Conservation (phyloP, 306 rosid species). For the Rosa multiflora region DNA sequence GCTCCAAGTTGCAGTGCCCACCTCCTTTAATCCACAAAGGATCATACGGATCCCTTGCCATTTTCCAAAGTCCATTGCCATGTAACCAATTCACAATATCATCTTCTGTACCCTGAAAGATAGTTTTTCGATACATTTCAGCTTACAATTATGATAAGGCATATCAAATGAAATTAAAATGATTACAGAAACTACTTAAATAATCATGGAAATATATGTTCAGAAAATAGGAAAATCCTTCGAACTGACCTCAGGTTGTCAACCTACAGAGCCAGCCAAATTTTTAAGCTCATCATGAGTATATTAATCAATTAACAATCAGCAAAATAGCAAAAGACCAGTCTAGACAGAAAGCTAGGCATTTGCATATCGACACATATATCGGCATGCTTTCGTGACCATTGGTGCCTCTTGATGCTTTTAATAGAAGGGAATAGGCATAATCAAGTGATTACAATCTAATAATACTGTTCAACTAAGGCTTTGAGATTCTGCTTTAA, state of each 20-base stretch:
- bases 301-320: background rate
- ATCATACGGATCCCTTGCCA: slow-evolving; percentile 85
- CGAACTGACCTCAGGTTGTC: background rate
- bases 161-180: background rate
- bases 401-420: background rate
- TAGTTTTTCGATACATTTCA: slow-evolving; percentile 28
- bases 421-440: background rate
- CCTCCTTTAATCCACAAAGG: slow-evolving; percentile 98
- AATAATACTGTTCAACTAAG: background rate
- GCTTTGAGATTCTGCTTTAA: background rate
- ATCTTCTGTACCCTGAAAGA: slow-evolving; percentile 89
- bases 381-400: background rate
- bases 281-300: background rate
- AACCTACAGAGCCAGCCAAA: background rate
- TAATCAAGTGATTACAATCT: background rate
- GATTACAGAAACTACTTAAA: background rate
- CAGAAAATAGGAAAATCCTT: background rate
- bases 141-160: background rate
- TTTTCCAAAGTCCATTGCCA: slow-evolving; percentile 84
- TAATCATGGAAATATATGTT: background rate
- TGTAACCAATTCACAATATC: slow-evolving; percentile 93
- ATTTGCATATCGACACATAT: background rate
- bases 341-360: slow-evolving; percentile 3
- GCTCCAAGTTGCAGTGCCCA: slow-evolving; percentile 98
- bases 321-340: background rate